phyloP scores from a whole-genome alignment of 768 basidiomycete species.

The Fomitopsis serialis region DNA sequence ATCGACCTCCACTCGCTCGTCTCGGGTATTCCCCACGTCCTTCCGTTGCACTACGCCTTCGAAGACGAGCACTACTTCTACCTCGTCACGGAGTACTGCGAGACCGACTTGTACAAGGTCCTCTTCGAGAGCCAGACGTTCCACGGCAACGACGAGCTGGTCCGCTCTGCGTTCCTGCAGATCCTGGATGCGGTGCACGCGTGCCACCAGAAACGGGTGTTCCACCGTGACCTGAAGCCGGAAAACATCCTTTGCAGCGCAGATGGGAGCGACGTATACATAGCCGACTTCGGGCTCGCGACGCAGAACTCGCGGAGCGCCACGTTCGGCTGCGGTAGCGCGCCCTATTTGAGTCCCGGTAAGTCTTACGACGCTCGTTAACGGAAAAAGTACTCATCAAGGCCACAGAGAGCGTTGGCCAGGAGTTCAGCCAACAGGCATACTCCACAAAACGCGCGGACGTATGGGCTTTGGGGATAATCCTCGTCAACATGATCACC shows the following conservation, averaged over 20 bases:
- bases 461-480: conserved; percentile 29
- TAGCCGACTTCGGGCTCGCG: conserved; percentile 39
- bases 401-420: conserved; percentile 15
- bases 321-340: conserved; percentile 19
- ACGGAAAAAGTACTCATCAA: not conserved
- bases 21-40: conserved; percentile 3
- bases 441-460: conserved; percentile 27
- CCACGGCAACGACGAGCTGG: conserved; percentile 36
- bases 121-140: conserved; percentile 33
- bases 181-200: conserved; percentile 46
- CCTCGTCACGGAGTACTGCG: conserved; percentile 16
- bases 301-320: conserved; percentile 12
- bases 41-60: conserved; percentile 3
- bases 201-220: conserved; percentile 42
- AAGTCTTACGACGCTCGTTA: not conserved
- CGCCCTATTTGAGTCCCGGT: conserved; percentile 23
- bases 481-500: conserved; percentile 44
- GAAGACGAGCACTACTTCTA: conserved; percentile 6
- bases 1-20: conserved; percentile 4
- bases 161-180: conserved; percentile 43
- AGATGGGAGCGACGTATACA: conserved; percentile 32
- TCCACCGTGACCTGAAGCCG: conserved; percentile 53
- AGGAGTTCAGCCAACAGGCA: not conserved
- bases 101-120: conserved; percentile 38
- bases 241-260: conserved; percentile 41